Conservation (phyloP, 2,329 filamentous ascomycete genomes). For the Dactylonectria macrodidyma region DNA sequence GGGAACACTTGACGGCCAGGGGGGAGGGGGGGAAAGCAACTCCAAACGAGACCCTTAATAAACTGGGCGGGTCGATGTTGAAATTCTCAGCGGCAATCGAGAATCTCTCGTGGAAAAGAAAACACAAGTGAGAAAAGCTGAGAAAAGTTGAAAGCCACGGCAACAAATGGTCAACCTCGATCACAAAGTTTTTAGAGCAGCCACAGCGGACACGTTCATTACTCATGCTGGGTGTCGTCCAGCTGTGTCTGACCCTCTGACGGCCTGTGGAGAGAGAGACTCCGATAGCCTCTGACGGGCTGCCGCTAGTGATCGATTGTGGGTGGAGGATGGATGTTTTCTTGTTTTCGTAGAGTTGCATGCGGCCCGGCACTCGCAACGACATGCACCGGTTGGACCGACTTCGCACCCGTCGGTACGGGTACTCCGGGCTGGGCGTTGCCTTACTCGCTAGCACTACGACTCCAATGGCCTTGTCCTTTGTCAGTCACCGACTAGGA, state of each 20-base stretch:
- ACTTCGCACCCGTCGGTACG: background rate
- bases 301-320: background rate
- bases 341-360: slow-evolving; percentile 12
- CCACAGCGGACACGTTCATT: slow-evolving; percentile 12
- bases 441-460: slow-evolving; percentile 7
- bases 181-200: slow-evolving; percentile 4
- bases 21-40: background rate
- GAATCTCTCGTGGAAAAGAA: background rate
- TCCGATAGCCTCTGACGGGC: background rate
- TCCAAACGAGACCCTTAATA: background rate
- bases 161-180: slow-evolving; percentile 9
- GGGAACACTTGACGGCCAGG: background rate
- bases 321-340: background rate
- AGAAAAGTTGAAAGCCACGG: background rate
- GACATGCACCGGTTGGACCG: background rate
- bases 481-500: slow-evolving; percentile 10
- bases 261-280: background rate
- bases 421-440: background rate
- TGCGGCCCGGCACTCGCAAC: slow-evolving; percentile 20
- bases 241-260: background rate
- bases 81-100: background rate
- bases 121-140: background rate
- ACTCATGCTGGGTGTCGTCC: slow-evolving; percentile 9
- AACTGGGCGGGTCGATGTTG: background rate
- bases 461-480: background rate